phyloP scores from a whole-genome alignment of 2,329 filamentous ascomycete genomes.

The Ophiocordyceps sinensis region DNA sequence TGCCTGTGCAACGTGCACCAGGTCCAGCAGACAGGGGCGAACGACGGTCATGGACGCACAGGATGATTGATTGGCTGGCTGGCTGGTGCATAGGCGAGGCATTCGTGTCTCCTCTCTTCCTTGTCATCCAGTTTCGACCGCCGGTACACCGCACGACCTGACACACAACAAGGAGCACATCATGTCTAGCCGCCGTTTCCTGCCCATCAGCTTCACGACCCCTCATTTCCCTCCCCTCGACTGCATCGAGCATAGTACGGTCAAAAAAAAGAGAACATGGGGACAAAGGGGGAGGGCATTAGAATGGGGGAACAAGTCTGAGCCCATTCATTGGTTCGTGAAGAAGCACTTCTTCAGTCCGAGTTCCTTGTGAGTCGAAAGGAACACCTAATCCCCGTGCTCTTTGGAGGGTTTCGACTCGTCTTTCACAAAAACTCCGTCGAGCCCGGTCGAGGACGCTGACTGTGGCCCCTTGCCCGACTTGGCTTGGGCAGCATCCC shows the following conservation, averaged over 20 bases:
- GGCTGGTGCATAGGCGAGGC: background rate
- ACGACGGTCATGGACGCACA: background rate
- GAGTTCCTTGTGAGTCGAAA: conserved; percentile 7
- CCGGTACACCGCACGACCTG: conserved; percentile 7
- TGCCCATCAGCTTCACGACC: conserved; percentile 1
- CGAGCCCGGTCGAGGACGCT: conserved; percentile 4
- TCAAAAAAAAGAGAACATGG: conserved; percentile 1
- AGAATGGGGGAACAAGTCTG: background rate
- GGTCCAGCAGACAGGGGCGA: background rate
- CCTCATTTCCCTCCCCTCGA: conserved; percentile 1
- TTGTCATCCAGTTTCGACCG: conserved; percentile 6
- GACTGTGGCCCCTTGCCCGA: background rate
- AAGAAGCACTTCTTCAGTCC: conserved; percentile 2
- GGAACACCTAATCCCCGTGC: conserved; percentile 22
- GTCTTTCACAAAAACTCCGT: conserved; percentile 11
- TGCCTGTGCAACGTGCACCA: no score
- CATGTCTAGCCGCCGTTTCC: conserved; percentile 7
- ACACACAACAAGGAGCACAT: conserved; percentile 5
- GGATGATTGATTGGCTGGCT: background rate
- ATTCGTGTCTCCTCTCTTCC: conserved; percentile 1
- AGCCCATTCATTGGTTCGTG: background rate
- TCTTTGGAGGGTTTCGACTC: conserved; percentile 13
- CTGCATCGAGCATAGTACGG: background rate
- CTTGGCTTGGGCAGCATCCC: conserved; percentile 5
- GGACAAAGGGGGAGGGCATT: background rate